These are phyloP conservation scores for Penicillium sp. DNA, from an alignment of 2,329 filamentous ascomycete species.

Conservation along the genomic window DNA sequence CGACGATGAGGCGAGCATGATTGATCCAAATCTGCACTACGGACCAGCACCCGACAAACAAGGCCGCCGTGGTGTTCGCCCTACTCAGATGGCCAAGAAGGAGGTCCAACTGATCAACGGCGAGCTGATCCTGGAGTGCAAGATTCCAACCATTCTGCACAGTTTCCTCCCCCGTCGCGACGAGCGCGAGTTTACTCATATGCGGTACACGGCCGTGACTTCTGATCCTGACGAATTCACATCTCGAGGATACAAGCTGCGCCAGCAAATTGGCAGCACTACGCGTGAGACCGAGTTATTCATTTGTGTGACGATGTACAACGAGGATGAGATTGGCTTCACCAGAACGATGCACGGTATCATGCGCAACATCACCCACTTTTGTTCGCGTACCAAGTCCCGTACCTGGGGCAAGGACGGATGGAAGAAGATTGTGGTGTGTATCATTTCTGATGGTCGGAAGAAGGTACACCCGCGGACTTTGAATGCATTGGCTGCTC, in stretches of 20 bases:
- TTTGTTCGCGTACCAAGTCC: constrained; percentile 88
- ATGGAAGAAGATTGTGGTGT: constrained; percentile 99
- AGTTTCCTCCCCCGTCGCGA: constrained; percentile 92
- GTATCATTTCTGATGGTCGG: constrained; percentile 91
- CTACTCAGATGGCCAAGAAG: constrained; percentile 86
- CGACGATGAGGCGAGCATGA: constrained; percentile 55
- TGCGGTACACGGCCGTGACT: constrained; percentile 98
- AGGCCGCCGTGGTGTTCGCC: constrained; percentile 79
- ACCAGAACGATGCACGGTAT: constrained; percentile 98
- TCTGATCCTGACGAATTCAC: constrained; percentile 96
- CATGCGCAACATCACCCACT: constrained; percentile 97
- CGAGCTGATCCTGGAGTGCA: constrained; percentile 96
- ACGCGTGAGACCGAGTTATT: constrained; percentile 90
- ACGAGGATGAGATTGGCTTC: constrained; percentile 95
- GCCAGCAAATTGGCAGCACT: constrained; percentile 84
- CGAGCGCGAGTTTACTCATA: constrained; percentile 95
- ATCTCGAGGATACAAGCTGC: constrained; percentile 82
- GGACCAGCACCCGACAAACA: constrained; percentile 86
- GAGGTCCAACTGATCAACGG: constrained; percentile 97
- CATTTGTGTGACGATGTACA: constrained; percentile 99
- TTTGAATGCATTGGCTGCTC: constrained; percentile 88
- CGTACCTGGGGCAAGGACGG: constrained; percentile 95
- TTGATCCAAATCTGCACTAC: constrained; percentile 67
- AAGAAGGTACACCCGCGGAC: constrained; percentile 92
- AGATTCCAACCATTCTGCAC: constrained; percentile 97